phyloP scores from a whole-genome alignment of 1,284 basidiomycete genomes.

The Sanguinoderma infundibulare region DNA sequence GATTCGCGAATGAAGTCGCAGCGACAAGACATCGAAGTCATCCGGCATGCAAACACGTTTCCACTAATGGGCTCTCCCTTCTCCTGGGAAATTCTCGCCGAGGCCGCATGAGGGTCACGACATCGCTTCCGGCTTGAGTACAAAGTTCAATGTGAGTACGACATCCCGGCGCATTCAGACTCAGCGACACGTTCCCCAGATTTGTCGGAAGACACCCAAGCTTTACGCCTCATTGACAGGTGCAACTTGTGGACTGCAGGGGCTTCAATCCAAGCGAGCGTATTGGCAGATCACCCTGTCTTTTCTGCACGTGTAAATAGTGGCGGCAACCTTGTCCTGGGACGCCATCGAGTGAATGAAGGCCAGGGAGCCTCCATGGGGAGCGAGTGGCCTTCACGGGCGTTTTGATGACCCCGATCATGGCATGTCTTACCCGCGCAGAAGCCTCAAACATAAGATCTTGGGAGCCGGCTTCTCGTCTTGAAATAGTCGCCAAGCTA shows the following conservation, averaged over 20 bases:
- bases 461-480: background rate
- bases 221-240: background rate
- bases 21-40: too few relatives aligned
- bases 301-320: conserved; percentile 2
- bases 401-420: background rate
- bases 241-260: background rate
- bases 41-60: too few relatives aligned
- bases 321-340: conserved; percentile 6
- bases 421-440: conserved; percentile 9
- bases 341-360: background rate
- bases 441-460: background rate
- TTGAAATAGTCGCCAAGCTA: conserved; percentile 7
- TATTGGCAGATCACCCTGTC: conserved; percentile 3
- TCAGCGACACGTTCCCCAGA: conserved; percentile 22
- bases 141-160: background rate
- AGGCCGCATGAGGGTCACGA: background rate
- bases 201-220: conserved; percentile 4
- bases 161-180: conserved; percentile 6
- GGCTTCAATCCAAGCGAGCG: background rate
- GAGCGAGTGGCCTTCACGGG: background rate
- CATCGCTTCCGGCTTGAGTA: background rate
- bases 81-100: background rate
- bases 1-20: background rate
- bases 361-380: background rate
- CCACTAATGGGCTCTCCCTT: too few relatives aligned